Base-by-base conservation (phyloP, 441 rosid genomes). In the Biscutella laevigata region DNA sequence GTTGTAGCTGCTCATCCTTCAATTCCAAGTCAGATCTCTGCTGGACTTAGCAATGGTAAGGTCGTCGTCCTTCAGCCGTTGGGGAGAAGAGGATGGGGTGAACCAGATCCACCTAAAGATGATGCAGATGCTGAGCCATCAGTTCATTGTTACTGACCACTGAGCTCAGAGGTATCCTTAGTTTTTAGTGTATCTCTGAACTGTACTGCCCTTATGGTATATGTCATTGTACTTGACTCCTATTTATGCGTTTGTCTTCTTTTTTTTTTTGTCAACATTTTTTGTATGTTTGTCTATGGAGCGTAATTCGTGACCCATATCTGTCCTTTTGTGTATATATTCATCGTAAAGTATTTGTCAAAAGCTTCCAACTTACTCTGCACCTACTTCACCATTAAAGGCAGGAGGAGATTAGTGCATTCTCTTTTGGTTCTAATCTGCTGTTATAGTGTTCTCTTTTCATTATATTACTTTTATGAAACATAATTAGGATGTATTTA, bases 1-100 rank as follows among this genome's bases (percentile, higher is more conserved):
- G 96, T 91, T 58, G 71, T 91, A 17, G 91, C 88, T 0, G 85
- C 88, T n/a, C 90, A 91, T 64, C 94, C 95, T 14, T 63, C 79
- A 4, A 85, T 81, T 43, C 76, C 82, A 7, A 77, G 77, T 62
- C 96, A 91, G 64, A 77, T 91, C 59, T 84, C 96, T 7, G 67
- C 79, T 34, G 98, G 98, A 38, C 71, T 84, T 4, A 78, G 79
- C 4, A 94, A 87, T 44, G 98, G 95, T 20, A 77, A 82, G 20
- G 94, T 91, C 17, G 59, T 72, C 21, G 71, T 87, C 2, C 66
- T 83, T 1, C 95, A 85, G 74, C 98, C 98, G 7, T 57, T 64
- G 13, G 85, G 77, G 1, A 85, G 83, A 69, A 84, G 88, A 32
- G 79, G 76, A 69, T 91, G 95, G 94, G 94, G 87, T 48, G 77